phyloP scores from a whole-genome alignment of 2,329 filamentous ascomycete genomes.

The Fusarium brevicatenulatum region DNA sequence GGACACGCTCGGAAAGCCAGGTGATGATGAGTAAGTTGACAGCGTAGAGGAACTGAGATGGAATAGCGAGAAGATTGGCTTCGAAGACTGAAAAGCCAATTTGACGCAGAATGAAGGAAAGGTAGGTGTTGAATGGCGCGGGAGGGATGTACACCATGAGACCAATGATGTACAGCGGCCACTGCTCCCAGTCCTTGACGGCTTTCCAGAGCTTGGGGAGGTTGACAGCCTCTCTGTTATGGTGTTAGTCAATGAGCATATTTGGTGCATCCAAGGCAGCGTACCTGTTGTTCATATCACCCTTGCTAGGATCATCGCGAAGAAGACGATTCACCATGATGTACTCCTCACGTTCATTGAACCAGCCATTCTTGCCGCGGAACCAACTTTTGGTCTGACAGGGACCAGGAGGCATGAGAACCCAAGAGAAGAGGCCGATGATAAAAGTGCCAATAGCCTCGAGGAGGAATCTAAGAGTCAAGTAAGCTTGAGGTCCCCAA shows the following conservation, averaged over 20 bases:
- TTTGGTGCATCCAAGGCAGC: rapidly evolving
- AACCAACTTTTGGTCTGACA: constrained; percentile 65
- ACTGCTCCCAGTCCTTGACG: constrained; percentile 69
- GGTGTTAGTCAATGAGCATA: constrained; percentile 29
- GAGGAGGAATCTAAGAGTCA: constrained; percentile 55
- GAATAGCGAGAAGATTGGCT: constrained; percentile 58
- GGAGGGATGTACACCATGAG: constrained; percentile 58
- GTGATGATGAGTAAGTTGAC: constrained; percentile 59
- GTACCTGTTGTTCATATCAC: constrained; percentile 68
- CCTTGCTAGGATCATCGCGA: constrained; percentile 70
- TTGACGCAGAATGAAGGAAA: constrained; percentile 56
- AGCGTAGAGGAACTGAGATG: constrained; percentile 57
- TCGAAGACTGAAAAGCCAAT: constrained; percentile 58
- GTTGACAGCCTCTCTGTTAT: constrained; percentile 49
- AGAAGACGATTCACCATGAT: constrained; percentile 70
- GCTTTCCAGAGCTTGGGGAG: constrained; percentile 58
- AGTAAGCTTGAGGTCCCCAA: background rate
- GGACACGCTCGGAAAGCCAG: constrained; percentile 55
- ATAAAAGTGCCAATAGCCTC: constrained; percentile 58
- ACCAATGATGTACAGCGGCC: constrained; percentile 60
- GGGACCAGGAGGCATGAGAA: constrained; percentile 58
- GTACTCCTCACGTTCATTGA: constrained; percentile 67
- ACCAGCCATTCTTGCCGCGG: constrained; percentile 69
- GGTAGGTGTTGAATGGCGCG: constrained; percentile 55
- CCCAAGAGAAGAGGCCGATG: constrained; percentile 56